Conservation (phyloP, 495 filamentous ascomycete genomes). For the Aspergillus steynii region DNA sequence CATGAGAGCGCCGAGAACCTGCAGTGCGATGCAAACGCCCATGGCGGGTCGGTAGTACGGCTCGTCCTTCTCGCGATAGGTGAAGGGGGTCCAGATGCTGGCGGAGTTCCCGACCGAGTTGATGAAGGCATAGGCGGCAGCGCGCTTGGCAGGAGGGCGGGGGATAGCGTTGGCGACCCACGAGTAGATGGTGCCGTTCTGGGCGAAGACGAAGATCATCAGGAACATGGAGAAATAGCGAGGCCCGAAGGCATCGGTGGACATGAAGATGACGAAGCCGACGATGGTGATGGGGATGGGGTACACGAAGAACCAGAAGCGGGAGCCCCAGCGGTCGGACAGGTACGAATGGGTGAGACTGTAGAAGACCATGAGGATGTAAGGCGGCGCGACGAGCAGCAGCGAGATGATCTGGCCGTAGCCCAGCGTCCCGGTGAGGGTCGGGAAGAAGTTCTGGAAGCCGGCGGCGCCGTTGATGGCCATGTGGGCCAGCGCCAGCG, state of each 20-base stretch:
- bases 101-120: slow-evolving; percentile 55
- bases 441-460: slow-evolving; percentile 59
- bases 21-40: slow-evolving; percentile 50
- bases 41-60: slow-evolving; percentile 48
- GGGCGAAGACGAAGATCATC: slow-evolving; percentile 55
- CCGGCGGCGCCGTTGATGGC: slow-evolving; percentile 50
- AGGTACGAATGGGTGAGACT: slow-evolving; percentile 44
- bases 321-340: slow-evolving; percentile 45
- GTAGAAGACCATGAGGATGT: slow-evolving; percentile 56
- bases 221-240: slow-evolving; percentile 57
- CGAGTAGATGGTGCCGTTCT: slow-evolving; percentile 54
- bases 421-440: slow-evolving; percentile 44
- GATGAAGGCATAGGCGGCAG: slow-evolving; percentile 56
- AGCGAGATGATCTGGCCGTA: slow-evolving; percentile 44
- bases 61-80: slow-evolving; percentile 37
- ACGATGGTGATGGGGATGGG: slow-evolving; percentile 51
- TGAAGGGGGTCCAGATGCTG: slow-evolving; percentile 57
- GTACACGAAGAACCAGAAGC: slow-evolving; percentile 56
- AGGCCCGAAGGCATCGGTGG: slow-evolving; percentile 44
- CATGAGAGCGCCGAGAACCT: slow-evolving; percentile 35
- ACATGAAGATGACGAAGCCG: slow-evolving; percentile 54
- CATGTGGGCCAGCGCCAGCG: slow-evolving; percentile 52
- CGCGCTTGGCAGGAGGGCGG: slow-evolving; percentile 54
- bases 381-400: slow-evolving; percentile 54
- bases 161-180: slow-evolving; percentile 56